phyloP scores from a whole-genome alignment of 805 yeast species.

The Kuraishia cidri region DNA sequence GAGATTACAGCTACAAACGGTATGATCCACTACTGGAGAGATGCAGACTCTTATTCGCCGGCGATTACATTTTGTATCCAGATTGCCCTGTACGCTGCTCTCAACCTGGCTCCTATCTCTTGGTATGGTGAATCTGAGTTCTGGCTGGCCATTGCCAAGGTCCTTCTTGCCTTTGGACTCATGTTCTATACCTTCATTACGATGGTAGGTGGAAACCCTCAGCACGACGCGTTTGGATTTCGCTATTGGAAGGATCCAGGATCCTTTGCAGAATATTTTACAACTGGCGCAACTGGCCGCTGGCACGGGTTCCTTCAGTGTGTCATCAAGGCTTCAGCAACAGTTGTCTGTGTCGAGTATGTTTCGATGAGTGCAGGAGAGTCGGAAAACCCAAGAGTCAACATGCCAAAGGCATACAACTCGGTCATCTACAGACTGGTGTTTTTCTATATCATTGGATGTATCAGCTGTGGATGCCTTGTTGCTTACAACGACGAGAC shows the following conservation, averaged over 20 bases:
- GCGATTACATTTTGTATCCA: constrained; percentile 37
- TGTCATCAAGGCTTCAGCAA: constrained; percentile 29
- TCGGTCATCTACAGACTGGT: constrained; percentile 36
- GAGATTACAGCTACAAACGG: constrained; percentile 38
- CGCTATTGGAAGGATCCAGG: constrained; percentile 17
- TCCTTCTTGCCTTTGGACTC: constrained; percentile 32
- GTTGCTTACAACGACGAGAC: constrained; percentile 32
- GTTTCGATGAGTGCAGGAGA: constrained; percentile 39
- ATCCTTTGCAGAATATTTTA: constrained; percentile 25
- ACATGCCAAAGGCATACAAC: constrained; percentile 36
- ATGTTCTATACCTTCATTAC: constrained; percentile 33
- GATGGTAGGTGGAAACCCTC: constrained; percentile 45
- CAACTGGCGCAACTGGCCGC: constrained; percentile 33
- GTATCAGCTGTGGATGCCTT: constrained; percentile 34
- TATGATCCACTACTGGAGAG: constrained; percentile 38
- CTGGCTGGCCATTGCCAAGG: constrained; percentile 33
- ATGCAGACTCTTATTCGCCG: constrained; percentile 35
- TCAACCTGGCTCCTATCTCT: constrained; percentile 14
- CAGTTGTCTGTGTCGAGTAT: constrained; percentile 42
- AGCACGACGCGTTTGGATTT: constrained; percentile 27
- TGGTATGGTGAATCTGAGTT: constrained; percentile 42
- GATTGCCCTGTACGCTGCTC: constrained; percentile 27
- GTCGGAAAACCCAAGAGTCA: constrained; percentile 35
- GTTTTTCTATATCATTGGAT: constrained; percentile 37
- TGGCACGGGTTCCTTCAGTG: constrained; percentile 36